Percentiles rank a stretch among this genome's conserved stretches.
Conservation (phyloP, 257 asterid genomes). For the Plectranthus barbatus region DNA sequence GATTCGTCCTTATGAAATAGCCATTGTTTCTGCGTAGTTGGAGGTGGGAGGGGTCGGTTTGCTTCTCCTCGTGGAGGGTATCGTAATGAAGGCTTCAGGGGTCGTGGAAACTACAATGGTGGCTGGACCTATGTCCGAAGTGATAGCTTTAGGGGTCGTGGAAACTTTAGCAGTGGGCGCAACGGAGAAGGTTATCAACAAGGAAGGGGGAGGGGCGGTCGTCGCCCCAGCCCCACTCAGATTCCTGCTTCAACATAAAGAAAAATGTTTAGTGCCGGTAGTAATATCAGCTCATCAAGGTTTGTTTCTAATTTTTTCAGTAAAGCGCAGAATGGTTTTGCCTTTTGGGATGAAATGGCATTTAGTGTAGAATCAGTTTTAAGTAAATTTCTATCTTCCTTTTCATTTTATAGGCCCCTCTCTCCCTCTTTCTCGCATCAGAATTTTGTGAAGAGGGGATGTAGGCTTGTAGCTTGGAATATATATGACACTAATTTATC, state of each 20-base stretch:
- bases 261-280: no score
- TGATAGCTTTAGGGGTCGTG: conserved; percentile 51
- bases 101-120: conserved; percentile 47
- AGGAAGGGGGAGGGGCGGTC: conserved; percentile 38
- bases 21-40: conserved; percentile 32
- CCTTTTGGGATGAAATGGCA: conserved; percentile 11
- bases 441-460: conserved; percentile 15
- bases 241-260: conserved; percentile 14
- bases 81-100: conserved; percentile 48
- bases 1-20: not conserved
- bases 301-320: conserved; percentile 5
- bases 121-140: conserved; percentile 47
- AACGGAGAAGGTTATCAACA: conserved; percentile 38
- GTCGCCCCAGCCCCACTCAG: conserved; percentile 22
- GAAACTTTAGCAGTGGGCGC: conserved; percentile 26
- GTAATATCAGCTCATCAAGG: conserved; percentile 5
- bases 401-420: not conserved
- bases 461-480: conserved; percentile 22
- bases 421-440: not conserved
- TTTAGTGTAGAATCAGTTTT: conserved; percentile 17
- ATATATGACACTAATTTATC: not conserved
- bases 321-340: conserved; percentile 8
- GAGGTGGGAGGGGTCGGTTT: conserved; percentile 50
- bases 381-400: conserved; percentile 1
- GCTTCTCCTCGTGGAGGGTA: conserved; percentile 53